These are phyloP conservation scores for Ormosia emarginata DNA, from an alignment of 306 rosid genomes.

Conservation along the genomic window DNA sequence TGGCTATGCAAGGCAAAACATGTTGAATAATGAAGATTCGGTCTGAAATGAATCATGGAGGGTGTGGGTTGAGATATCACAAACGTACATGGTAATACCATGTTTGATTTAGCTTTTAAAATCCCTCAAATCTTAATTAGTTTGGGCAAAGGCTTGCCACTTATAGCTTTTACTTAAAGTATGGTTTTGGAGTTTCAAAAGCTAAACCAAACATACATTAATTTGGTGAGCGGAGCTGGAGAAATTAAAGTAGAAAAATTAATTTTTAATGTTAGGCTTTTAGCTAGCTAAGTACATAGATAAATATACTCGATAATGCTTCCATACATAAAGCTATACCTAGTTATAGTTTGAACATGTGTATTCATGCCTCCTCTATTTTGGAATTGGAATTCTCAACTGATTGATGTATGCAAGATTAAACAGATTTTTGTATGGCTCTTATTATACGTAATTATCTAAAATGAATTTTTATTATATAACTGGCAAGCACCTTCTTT, in stretches of 20 bases:
- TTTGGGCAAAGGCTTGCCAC: too few relatives aligned
- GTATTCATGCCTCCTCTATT: constrained; percentile 16
- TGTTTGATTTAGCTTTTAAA: too few relatives aligned
- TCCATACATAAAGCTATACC: constrained; percentile 31
- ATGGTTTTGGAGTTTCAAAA: not conserved
- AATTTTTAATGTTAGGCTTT: not conserved
- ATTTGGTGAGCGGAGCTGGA: not conserved
- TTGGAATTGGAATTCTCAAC: constrained; percentile 20
- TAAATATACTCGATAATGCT: constrained; percentile 15
- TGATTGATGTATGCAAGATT: not conserved
- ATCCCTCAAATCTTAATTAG: too few relatives aligned
- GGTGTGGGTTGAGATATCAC: not conserved
- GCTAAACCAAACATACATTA: not conserved
- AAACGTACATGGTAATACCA: not conserved
- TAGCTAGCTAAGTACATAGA: not conserved
- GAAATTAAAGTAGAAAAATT: constrained; percentile 5
- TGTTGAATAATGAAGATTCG: not conserved
- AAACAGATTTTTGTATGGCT: constrained; percentile 7
- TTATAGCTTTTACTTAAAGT: too few relatives aligned
- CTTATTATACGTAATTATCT: not conserved
- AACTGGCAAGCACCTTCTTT: not conserved
- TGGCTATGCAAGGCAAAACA: not conserved
- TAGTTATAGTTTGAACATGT: constrained; percentile 20
- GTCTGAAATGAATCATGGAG: not conserved
- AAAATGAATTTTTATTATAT: not conserved